Evolutionary conservation across 768 basidiomycete genomes (phyloP).

Genomic region (Podaxis mareebaensis): DNA sequence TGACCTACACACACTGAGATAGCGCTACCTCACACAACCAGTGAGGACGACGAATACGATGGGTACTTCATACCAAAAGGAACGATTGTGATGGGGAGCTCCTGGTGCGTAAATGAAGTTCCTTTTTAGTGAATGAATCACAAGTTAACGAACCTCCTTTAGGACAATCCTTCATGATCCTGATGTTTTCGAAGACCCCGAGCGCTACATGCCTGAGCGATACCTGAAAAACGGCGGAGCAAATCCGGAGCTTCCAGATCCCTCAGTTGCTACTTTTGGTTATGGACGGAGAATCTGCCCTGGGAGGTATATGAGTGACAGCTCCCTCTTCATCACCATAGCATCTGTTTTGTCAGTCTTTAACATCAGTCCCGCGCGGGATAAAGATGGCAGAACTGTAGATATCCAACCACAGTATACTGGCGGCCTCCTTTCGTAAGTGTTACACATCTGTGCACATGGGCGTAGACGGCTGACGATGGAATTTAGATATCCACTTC

Average conservation of each 20-base stretch:
- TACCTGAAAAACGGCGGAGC: slow-evolving; percentile 27
- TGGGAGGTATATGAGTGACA: slow-evolving; percentile 21
- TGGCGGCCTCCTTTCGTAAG: not conserved
- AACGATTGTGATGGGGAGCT: slow-evolving; percentile 32
- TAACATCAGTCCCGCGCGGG: slow-evolving; percentile 17
- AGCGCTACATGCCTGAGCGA: slow-evolving; percentile 28
- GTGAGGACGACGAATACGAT: slow-evolving; percentile 18
- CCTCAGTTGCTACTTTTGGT: slow-evolving; percentile 27
- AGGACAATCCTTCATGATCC: slow-evolving; percentile 30
- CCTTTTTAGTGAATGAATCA: not conserved
- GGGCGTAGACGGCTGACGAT: not conserved
- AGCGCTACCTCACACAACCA: slow-evolving; percentile 1
- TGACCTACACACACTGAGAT: not conserved
- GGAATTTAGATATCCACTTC: not conserved
- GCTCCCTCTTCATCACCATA: slow-evolving; percentile 19
- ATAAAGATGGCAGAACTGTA: slow-evolving; percentile 14
- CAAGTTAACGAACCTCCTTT: not conserved
- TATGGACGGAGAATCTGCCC: slow-evolving; percentile 29
- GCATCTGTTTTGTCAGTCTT: slow-evolving; percentile 21
- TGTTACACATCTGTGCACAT: not conserved
- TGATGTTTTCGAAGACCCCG: slow-evolving; percentile 24
- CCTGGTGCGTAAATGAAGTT: slow-evolving; percentile 20
- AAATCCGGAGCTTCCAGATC: slow-evolving; percentile 22
- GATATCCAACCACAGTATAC: not conserved
- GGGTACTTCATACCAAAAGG: slow-evolving; percentile 36